Base-by-base conservation (phyloP, 1,284 basidiomycete species). In the Hymenochaete sp. region DNA sequence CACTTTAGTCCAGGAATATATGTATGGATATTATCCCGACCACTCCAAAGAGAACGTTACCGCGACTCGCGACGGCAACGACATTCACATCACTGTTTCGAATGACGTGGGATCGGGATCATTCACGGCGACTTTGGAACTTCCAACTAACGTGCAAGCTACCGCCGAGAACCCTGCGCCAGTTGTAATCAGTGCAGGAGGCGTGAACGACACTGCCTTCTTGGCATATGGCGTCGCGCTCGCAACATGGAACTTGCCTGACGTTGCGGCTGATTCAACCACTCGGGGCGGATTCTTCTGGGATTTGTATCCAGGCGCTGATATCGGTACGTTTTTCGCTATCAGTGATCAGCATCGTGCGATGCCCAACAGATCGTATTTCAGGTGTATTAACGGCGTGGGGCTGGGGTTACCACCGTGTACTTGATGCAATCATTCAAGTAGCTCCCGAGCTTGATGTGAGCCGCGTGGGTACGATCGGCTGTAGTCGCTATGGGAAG, bases 281-380 rank as follows among this genome's bases (percentile, higher is more conserved):
- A 48, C 48, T 2, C 56, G 55, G 14, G 55, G 56, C 4, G 56
- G 57, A 2, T 53, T 52, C 9, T 58, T 58, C 45, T 57, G 57
- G 57, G 51, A 41, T 29, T 35, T 58, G 2, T 57, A 58, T 39
- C 50, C 53, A 16, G 56, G 53, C 6, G 31, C 42, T 14, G 56
- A 58, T 27, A 49, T 49, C 25, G 47, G 47, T 49, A 21, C 25
- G 36, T 27, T 16, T 2, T 3, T 18, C 14, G 6, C 33, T 26
- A 18, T 27, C 13, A n/a, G n/a, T n/a, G n/a, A n/a, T n/a, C n/a
- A n/a, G n/a, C n/a, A n/a, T n/a, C n/a, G n/a, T n/a, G n/a, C n/a
- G n/a, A n/a, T n/a, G n/a, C 9, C 32, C 41, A 8, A 45, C 21
- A 14, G 18, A 4, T 36, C 18, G 27, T 45, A 8, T 39, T 44